Base-by-base conservation (phyloP, 805 yeast species). In the Yamadazyma kitorensis region DNA sequence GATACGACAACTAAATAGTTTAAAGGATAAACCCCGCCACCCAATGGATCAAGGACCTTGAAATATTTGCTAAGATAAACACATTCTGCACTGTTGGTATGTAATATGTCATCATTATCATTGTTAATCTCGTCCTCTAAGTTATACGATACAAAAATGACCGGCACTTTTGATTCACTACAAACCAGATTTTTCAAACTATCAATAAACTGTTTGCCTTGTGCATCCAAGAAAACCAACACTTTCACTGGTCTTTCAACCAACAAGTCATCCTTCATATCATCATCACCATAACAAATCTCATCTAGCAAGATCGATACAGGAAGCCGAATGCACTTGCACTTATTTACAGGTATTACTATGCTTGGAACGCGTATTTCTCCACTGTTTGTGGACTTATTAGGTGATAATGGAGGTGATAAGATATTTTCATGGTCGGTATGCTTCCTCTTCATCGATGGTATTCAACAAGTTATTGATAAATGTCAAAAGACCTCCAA, bases 231-330 rank as follows among this genome's bases (percentile, higher is more conserved):
- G 31, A 61, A 60, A 27, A 60, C 39, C 7, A 56, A 20, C 17
- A 56, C 45, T 19, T 34, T 42, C 9, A 47, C 16, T 4, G 41
- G 34, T 23, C 23, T 20, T 7, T 14, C 17, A 11, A 21, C 7
- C 5, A 31, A 8, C 33, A 93, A 96, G 64, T 93, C 98, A 64
- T 93, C 98, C 14, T 97, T 89, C 59, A 91, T 78, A 31, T 93
- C 97, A 47, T 33, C 74, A 2, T 34, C 28, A 25, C 17, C 15
- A 14, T 32, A 24, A 7, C 17, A 14, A 8, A 32, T 6, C 4
- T 37, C 27, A 20, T 33, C 20, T 3, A 33, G 13, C 13, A 25
- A 18, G 3, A 30, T 16, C 3, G 33, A 26, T n/a, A 31, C 25
- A 7, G 33, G 29, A n/a, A 27, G 21, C 17, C 26, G 28, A 11